Base-by-base conservation (phyloP, 257 asterid species). In the Fraxinus anomala region DNA sequence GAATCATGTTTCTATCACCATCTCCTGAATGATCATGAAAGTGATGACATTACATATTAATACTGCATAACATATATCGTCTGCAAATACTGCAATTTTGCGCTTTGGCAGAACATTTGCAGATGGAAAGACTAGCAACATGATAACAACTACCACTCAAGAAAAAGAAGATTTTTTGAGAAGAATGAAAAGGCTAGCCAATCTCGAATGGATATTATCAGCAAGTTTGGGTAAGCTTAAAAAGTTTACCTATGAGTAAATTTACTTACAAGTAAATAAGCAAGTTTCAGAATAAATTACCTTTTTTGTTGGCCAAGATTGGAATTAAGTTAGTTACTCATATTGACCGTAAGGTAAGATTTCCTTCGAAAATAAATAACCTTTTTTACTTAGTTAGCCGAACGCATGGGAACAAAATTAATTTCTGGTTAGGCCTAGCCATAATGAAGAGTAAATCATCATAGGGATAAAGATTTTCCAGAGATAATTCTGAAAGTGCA, bases 1-100 rank as follows among this genome's bases (percentile, higher is more conserved):
- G 98, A 86, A 93, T 85, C 99, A 93, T 93, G 89, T 96, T 96
- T 91, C 99, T 86, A 73, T 96, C 98, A 83, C 99, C 99, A 85
- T 93, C 99, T 71, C 99, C 99, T 96, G 89, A 72, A 80, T 59
- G 82, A 68, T 73, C 79, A 80, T 61, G 65, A 54, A 68, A 76
- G 11, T 16, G 40, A 8, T 61, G 70, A 75, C 74, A 51, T 73
- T 33, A 67, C 16, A 33, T 77, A 28, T 51, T 79, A 61, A 61
- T 61, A 28, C 26, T 56, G 26, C 24, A 56, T 56, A 19, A 56
- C 17, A 63, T 26, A 4, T 63, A 26, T 70, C 4, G 19, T 73
- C 77, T 6, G 39, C 68, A 65, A 33, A 61, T 31, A 12, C 6
- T 2, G 34, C 26, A 6, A 10, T 73, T 73, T 30, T 39, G 71